Conservation (phyloP, 83 land plant genomes). For the Picea mariana region DNA sequence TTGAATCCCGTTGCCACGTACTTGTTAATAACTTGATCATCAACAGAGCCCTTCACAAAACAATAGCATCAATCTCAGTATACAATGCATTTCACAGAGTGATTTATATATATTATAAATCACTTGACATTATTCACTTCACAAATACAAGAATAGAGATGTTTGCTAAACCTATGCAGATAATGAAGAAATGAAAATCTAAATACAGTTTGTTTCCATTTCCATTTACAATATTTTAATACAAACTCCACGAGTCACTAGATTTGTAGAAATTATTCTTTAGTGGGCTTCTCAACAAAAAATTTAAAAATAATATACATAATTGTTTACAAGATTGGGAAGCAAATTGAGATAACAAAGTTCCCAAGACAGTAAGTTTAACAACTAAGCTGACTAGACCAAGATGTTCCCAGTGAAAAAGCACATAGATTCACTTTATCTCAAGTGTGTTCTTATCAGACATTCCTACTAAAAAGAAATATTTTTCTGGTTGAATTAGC, state of each 20-base stretch:
- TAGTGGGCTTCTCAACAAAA: background rate
- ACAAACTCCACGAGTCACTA: background rate
- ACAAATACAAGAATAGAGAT: background rate
- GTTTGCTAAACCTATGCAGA: too few species aligned
- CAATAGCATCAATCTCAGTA: background rate
- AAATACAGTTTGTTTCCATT: too few species aligned
- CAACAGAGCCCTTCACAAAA: conserved; percentile 25
- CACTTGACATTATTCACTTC: background rate
- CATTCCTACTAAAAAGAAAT: too few species aligned
- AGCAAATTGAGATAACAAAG: background rate
- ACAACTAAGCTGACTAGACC: too few species aligned
- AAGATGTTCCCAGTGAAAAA: too few species aligned
- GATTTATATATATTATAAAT: background rate
- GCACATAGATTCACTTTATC: too few species aligned
- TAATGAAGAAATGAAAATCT: too few species aligned
- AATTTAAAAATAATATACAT: too few species aligned
- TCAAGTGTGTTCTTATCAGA: too few species aligned
- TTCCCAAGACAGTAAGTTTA: too few species aligned
- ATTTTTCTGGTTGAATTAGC: too few species aligned
- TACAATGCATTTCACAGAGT: background rate
- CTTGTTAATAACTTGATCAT: conserved; percentile 80
- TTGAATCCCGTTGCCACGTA: conserved; percentile 71
- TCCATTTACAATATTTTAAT: background rate
- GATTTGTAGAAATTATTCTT: background rate
- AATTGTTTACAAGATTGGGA: background rate